Percentiles rank a stretch among this genome's conserved stretches.
Conservation (phyloP, 2,329 filamentous ascomycete genomes). For the Trichophyton benhamiae region DNA sequence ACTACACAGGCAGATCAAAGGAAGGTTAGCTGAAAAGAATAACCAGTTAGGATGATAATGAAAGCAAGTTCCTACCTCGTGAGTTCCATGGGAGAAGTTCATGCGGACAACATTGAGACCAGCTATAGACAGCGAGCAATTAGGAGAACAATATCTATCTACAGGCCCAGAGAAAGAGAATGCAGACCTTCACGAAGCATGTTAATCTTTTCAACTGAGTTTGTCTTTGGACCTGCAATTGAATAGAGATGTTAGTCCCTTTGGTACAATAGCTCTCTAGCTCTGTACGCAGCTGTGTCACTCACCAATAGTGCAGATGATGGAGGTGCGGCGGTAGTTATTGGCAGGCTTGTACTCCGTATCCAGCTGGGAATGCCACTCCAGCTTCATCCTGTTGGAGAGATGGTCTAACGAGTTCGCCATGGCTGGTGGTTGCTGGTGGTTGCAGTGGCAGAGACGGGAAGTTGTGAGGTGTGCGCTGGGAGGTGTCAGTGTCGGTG, state of each 20-base stretch:
- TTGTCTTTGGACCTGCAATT: constrained; percentile 73
- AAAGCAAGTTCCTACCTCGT: constrained; percentile 45
- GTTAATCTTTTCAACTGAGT: constrained; percentile 95
- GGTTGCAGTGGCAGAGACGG: neutral
- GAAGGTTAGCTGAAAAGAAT: neutral
- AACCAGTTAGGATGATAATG: neutral
- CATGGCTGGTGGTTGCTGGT: constrained; percentile 32
- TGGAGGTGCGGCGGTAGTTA: constrained; percentile 92
- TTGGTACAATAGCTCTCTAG: neutral
- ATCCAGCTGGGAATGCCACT: constrained; percentile 68
- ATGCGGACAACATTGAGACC: constrained; percentile 98
- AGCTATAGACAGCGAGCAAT: constrained; percentile 33
- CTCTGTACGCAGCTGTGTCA: neutral
- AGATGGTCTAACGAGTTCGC: constrained; percentile 76
- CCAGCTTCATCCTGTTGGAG: constrained; percentile 58
- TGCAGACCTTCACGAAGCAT: constrained; percentile 57
- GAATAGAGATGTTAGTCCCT: neutral
- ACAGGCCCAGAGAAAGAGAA: neutral
- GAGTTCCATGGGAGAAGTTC: constrained; percentile 95
- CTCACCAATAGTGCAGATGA: constrained; percentile 91
- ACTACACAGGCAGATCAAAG: constrained; percentile 37
- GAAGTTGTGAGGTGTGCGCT: neutral
- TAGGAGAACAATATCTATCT: neutral
- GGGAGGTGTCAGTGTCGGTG: too few species aligned
- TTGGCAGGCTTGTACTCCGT: constrained; percentile 75